These are phyloP conservation scores for maize (Zea mays) DNA, from an alignment of 176 grass and related monocot species.

Conservation along the genomic window Zm-B73-REFERENCE-NAM-5.0 NC_050101.1:171208501-171209000, in stretches of 20 bases:
- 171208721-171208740: constrained; percentile 30
- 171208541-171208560: too few species aligned
- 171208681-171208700: constrained; percentile 11
- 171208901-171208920: not conserved
- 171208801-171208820: constrained; percentile 89
- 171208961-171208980: constrained; percentile 73
- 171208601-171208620: not conserved
- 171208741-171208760: not conserved
- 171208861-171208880: not conserved
- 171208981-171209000: constrained; percentile 90
- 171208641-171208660: constrained; percentile 10
- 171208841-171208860: constrained; percentile 52
- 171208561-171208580: too few species aligned
- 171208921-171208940: constrained; percentile 35
- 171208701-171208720: constrained; percentile 19
- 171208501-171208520: too few species aligned
- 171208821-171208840: constrained; percentile 83
- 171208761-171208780: constrained; percentile 32
- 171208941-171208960: constrained; percentile 86
- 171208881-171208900: not conserved
- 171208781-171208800: constrained; percentile 70
- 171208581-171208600: constrained; percentile 3
- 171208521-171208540: too few species aligned
- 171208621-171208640: not conserved
- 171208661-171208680: constrained; percentile 15